phyloP scores from a whole-genome alignment of 1,284 basidiomycete species.

The Prillingera fragicola region DNA sequence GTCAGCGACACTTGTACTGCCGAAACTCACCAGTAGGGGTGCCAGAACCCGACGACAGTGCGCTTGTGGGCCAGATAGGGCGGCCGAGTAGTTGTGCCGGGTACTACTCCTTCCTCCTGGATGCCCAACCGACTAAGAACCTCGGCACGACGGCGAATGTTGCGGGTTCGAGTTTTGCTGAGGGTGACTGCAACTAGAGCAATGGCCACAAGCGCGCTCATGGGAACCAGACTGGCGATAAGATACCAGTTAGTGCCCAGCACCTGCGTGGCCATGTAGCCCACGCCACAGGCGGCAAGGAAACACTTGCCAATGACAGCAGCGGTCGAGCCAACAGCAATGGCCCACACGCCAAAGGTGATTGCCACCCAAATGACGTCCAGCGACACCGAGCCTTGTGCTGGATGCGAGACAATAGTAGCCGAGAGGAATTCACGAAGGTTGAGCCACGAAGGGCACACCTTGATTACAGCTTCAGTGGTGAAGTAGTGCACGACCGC shows the following conservation, averaged over 20 bases:
- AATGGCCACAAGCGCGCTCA: constrained; percentile 24
- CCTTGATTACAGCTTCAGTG: constrained; percentile 18
- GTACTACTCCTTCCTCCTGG: constrained; percentile 26
- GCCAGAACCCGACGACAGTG: constrained; percentile 77
- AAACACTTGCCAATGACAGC: constrained; percentile 21
- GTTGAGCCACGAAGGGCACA: no score
- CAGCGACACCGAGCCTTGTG: constrained; percentile 61
- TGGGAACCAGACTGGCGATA: constrained; percentile 33
- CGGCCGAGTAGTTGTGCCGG: constrained; percentile 26
- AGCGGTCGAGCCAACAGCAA: constrained; percentile 31
- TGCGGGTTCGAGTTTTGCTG: constrained; percentile 20
- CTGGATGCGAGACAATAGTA: constrained; percentile 56
- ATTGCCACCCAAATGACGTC: constrained; percentile 56
- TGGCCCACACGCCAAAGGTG: constrained; percentile 26
- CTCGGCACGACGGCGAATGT: constrained; percentile 23
- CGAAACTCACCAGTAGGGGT: constrained; percentile 79
- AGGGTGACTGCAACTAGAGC: constrained; percentile 18
- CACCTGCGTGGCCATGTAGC: constrained; percentile 6
- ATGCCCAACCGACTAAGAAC: constrained; percentile 32
- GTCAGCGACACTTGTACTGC: neutral
- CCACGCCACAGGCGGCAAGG: constrained; percentile 4
- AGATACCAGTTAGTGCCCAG: constrained; percentile 39
- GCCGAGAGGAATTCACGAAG: constrained; percentile 17
- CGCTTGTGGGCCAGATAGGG: constrained; percentile 29
- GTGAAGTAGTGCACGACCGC: constrained; percentile 51